Evolutionary conservation across 192 early-diverging fungal species (phyloP), one percentile per base, ranked within the genome.

Genomic region (Chytriomyces confervae): DNA sequence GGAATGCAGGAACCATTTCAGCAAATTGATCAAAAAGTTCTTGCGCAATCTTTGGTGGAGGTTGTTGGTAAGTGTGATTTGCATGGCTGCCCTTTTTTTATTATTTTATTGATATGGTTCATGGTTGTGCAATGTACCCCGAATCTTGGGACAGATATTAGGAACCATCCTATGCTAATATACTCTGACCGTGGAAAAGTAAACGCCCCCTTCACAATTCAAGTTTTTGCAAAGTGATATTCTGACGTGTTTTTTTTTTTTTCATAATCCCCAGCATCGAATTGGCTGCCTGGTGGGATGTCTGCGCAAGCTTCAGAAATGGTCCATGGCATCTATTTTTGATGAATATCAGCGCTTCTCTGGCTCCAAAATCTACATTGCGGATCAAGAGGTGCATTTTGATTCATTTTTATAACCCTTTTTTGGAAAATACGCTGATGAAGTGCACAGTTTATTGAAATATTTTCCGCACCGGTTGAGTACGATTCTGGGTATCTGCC

Each of bases 101-200:
- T 57, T 84, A 87, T 72, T 85, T 84, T 79, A 79, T 29, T 29
- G 29, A 48, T 51, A n/a, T n/a, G n/a, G n/a, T n/a, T n/a, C n/a
- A n/a, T n/a, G n/a, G n/a, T n/a, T n/a, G n/a, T n/a, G n/a, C n/a
- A n/a, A n/a, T n/a, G n/a, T n/a, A n/a, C n/a, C n/a, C n/a, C n/a
- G n/a, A n/a, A n/a, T n/a, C 63, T 36, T 36, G 36, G 36, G 36
- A 7, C 61, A 84, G 83, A 85, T 75, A 50, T 27, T 3, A 20
- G 81, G 66, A 85, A 88, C 68, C 87, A 87, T 79, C 87, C 87
- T 23, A 88, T 98, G 53, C 76, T 99, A 51, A 93, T 99, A 7
- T 97, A 99, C 77, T 99, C 96, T 80, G 98, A 99, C 81, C 97
- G 98, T 82, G 97, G 97, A 64, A 98, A 97, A 77, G 92, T 93